phyloP scores from a whole-genome alignment of 2,329 filamentous ascomycete species.

The Bipolaris victoriae region DNA sequence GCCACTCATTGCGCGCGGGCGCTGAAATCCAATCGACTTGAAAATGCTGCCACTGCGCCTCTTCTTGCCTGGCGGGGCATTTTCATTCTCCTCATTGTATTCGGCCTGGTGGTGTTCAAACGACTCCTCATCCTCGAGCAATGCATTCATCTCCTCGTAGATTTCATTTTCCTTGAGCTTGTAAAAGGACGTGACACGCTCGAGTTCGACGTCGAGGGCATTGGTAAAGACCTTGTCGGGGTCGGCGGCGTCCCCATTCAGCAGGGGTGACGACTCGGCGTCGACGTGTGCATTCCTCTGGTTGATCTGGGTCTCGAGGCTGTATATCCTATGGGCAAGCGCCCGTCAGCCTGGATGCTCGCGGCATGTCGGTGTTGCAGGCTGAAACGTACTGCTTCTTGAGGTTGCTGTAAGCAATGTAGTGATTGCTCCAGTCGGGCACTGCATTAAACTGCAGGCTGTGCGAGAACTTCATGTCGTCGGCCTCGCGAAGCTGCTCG shows the following conservation, averaged over 20 bases:
- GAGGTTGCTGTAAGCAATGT: constrained; percentile 97
- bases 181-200: constrained; percentile 94
- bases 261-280: constrained; percentile 82
- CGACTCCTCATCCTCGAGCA: constrained; percentile 75
- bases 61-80: constrained; percentile 47
- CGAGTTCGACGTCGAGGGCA: constrained; percentile 84
- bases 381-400: constrained; percentile 82
- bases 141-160: constrained; percentile 75
- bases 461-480: constrained; percentile 99
- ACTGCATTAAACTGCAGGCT: constrained; percentile 99
- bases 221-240: constrained; percentile 82
- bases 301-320: constrained; percentile 84
- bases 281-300: constrained; percentile 66
- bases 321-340: constrained; percentile 74
- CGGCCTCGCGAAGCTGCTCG: constrained; percentile 71
- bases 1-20: constrained; percentile 53
- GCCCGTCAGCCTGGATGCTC: constrained; percentile 28
- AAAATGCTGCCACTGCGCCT: constrained; percentile 60
- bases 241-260: constrained; percentile 67
- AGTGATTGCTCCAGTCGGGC: constrained; percentile 98
- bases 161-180: constrained; percentile 87
- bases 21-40: constrained; percentile 55
- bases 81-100: constrained; percentile 45
- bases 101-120: constrained; percentile 65
- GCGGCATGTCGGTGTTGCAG: not conserved